Conservation (phyloP, 805 yeast species). For the Spathaspora passalidarum region DNA sequence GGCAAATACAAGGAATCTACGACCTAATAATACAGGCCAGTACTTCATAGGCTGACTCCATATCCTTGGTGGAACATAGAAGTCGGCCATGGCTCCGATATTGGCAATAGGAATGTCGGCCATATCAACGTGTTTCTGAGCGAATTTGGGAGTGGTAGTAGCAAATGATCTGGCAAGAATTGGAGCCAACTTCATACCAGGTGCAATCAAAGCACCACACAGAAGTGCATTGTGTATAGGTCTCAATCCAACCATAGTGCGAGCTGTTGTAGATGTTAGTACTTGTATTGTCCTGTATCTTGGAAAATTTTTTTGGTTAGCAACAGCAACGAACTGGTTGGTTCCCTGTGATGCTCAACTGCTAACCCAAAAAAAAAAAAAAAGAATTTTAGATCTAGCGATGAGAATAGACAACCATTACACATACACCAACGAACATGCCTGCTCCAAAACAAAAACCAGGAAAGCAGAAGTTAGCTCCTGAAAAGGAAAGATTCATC, state of each 20-base stretch:
- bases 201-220: not conserved
- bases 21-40: constrained; percentile 48
- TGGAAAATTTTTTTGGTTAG: constrained; percentile 8
- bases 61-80: constrained; percentile 40
- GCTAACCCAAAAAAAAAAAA: not conserved
- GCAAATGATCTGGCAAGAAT: not conserved
- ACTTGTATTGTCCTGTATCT: constrained; percentile 8
- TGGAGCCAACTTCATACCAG: not conserved
- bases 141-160: not conserved
- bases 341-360: not conserved
- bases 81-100: constrained; percentile 42
- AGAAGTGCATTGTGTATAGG: not conserved
- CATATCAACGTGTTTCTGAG: constrained; percentile 20
- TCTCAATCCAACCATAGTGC: not conserved
- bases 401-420: not conserved
- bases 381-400: not conserved
- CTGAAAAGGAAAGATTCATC: constrained; percentile 89
- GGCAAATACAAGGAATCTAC: constrained; percentile 66
- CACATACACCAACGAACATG: constrained; percentile 16
- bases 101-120: constrained; percentile 36
- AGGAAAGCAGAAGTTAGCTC: constrained; percentile 66
- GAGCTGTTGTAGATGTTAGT: not conserved
- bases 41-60: constrained; percentile 22
- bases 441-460: constrained; percentile 26
- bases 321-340: not conserved